These are phyloP conservation scores for Cinchona pubescens DNA, from an alignment of 257 asterid species.

Conservation along the genomic window DNA sequence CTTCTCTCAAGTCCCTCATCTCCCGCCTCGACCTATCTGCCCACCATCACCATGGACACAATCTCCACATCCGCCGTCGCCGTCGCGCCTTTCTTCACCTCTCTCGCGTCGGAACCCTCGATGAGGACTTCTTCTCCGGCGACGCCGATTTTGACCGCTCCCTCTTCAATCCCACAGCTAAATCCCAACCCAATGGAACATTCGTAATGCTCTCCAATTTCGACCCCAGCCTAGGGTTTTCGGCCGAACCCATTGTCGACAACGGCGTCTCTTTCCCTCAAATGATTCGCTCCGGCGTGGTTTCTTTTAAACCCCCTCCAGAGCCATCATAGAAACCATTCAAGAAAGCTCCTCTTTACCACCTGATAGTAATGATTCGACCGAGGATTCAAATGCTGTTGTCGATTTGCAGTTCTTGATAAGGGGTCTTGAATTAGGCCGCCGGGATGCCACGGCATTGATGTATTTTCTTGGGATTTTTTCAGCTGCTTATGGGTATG, in stretches of 20 bases:
- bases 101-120: conserved; percentile 79
- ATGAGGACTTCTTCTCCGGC: conserved; percentile 88
- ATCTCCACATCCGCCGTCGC: conserved; percentile 47
- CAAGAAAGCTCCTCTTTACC: conserved; percentile 1
- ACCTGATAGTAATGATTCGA: conserved; percentile 13
- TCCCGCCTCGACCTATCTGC: conserved; percentile 64
- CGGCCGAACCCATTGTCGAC: conserved; percentile 33
- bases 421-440: conserved; percentile 70
- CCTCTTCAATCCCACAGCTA: conserved; percentile 51
- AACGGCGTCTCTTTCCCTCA: conserved; percentile 44
- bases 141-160: conserved; percentile 81
- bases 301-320: conserved; percentile 45
- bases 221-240: conserved; percentile 42
- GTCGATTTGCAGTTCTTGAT: conserved; percentile 64
- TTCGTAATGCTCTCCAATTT: conserved; percentile 41
- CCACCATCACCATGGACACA: conserved; percentile 24
- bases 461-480: conserved; percentile 54
- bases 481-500: conserved; percentile 60
- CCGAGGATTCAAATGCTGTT: conserved; percentile 24
- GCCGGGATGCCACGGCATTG: conserved; percentile 51
- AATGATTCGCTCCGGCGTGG: conserved; percentile 36
- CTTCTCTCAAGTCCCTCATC: conserved; percentile 69
- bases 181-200: conserved; percentile 45
- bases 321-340: conserved; percentile 19
- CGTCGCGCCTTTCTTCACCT: conserved; percentile 87